These are phyloP conservation scores for Fusarium sp. DNA, from an alignment of 2,329 filamentous ascomycete species.

Conservation along the genomic window DNA sequence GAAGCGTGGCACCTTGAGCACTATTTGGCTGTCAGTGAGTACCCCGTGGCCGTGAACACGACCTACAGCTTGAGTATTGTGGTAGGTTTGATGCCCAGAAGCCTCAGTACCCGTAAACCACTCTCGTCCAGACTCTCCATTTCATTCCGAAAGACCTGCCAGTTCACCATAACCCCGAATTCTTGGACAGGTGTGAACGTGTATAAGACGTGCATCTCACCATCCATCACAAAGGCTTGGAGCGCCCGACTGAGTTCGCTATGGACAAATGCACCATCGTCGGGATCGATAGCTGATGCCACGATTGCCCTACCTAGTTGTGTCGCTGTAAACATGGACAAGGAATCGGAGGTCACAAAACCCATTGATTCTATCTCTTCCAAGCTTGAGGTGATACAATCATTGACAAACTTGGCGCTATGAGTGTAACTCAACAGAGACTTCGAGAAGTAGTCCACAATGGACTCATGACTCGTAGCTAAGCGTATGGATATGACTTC, in stretches of 20 bases:
- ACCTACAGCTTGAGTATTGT: slow-evolving; percentile 73
- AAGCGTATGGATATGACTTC: slow-evolving; percentile 76
- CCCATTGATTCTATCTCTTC: slow-evolving; percentile 63
- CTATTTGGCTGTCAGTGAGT: slow-evolving; percentile 51
- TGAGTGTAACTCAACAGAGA: slow-evolving; percentile 72
- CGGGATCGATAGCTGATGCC: slow-evolving; percentile 75
- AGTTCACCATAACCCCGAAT: slow-evolving; percentile 67
- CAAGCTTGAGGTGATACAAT: slow-evolving; percentile 67
- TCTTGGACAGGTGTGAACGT: slow-evolving; percentile 78
- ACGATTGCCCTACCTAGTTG: slow-evolving; percentile 76
- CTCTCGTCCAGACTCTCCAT: slow-evolving; percentile 77
- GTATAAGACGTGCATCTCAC: slow-evolving; percentile 82
- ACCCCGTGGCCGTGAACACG: background rate
- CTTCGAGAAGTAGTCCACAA: slow-evolving; percentile 73
- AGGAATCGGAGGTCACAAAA: slow-evolving; percentile 62
- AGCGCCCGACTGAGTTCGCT: slow-evolving; percentile 74
- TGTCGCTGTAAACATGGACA: slow-evolving; percentile 67
- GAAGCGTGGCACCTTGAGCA: slow-evolving; percentile 72
- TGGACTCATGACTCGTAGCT: slow-evolving; percentile 69
- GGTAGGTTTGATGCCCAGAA: slow-evolving; percentile 74
- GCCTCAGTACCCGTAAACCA: slow-evolving; percentile 71
- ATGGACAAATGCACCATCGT: slow-evolving; percentile 78
- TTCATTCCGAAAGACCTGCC: slow-evolving; percentile 76
- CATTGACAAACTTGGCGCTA: slow-evolving; percentile 57
- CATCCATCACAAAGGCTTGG: slow-evolving; percentile 79